Conservation (phyloP, 441 rosid genomes). For the Arabidopsis lyrata region DNA sequence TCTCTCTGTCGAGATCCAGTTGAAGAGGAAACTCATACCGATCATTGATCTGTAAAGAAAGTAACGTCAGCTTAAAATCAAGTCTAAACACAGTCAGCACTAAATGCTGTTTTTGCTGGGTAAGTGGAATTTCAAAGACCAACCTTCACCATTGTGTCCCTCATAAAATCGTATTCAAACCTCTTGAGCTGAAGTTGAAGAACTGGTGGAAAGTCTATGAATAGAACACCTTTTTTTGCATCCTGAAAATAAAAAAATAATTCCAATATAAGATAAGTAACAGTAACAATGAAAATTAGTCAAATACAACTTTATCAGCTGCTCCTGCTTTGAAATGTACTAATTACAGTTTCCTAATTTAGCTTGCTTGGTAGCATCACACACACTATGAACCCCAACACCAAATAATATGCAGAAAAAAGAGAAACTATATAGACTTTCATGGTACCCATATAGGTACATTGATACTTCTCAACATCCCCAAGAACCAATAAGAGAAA, state of each 20-base stretch:
- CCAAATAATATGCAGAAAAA: constrained; percentile 14
- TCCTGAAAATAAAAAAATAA: constrained; percentile 58
- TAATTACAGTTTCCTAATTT: constrained; percentile 11
- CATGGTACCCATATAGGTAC: constrained; percentile 12
- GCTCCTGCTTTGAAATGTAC: constrained; percentile 24
- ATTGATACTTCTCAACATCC: constrained; percentile 18
- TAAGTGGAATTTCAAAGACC: constrained; percentile 39
- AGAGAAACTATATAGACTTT: constrained; percentile 21
- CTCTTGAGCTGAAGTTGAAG: constrained; percentile 97
- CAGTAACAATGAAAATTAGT: constrained; percentile 2
- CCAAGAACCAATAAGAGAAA: constrained; percentile 19
- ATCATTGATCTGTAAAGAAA: constrained; percentile 77
- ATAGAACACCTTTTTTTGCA: constrained; percentile 93
- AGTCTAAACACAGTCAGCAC: constrained; percentile 23
- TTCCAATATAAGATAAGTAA: constrained; percentile 11
- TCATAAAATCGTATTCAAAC: constrained; percentile 92
- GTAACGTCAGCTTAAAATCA: constrained; percentile 27
- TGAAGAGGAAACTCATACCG: constrained; percentile 95
- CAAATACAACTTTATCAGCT: constrained; percentile 4
- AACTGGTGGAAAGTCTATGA: constrained; percentile 94
- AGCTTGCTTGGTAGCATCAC: constrained; percentile 26
- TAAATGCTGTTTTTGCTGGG: constrained; percentile 22
- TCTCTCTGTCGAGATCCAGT: constrained; percentile 90
- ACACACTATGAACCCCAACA: background rate
- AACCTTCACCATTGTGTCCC: constrained; percentile 97